Evolutionary conservation across 2,329 filamentous ascomycete species (phyloP), one percentile per base, ranked within the genome.

Genomic region (Colletotrichum tanaceti): DNA sequence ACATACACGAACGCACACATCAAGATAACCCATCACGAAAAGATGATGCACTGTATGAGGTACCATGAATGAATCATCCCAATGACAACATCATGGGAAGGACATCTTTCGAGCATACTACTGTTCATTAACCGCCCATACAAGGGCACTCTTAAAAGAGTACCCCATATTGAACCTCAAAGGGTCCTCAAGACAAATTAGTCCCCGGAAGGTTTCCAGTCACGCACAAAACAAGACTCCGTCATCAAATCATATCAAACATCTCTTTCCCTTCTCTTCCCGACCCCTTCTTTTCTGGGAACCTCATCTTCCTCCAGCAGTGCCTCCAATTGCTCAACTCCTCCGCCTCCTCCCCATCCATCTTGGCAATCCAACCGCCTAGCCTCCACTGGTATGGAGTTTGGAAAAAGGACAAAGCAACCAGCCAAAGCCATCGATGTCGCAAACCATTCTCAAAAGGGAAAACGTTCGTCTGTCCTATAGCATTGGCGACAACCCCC

Each of bases 71-170:
- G 43, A 39, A 43, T 18, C 9, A 32, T 46, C 14, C 16, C 20
- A 46, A 24, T 10, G 13, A 32, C 16, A 18, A 44, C 1, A 14
- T 20, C n/a, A 4, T 35, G 3, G 28, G 28, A 20, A 16, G 22
- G 20, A 14, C 7, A 28, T 4, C 13, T 35, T 62, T 43, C 13
- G 65, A 60, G 38, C 43, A 65, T 44, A 61, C 55, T 65, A 57
- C 62, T 35, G 22, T 59, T 55, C 49, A 65, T 65, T 68, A 65
- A 47, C n/a, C 20, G 35, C 32, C 55, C 24, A 55, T 68, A 59
- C 65, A 59, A 22, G 18, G 32, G 54, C 43, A n/a, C 50, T 57
- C 61, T 38, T 65, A 41, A 18, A 32, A 54, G 38, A 54, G 20
- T 44, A 41, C 46, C 35, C 32, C 20, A 43, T 13, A 16, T 2